Percentiles rank a stretch among this genome's conserved stretches.
Evolutionary conservation across 2,329 filamentous ascomycete species (phyloP).

Genomic region (Aspergillus sp.): DNA sequence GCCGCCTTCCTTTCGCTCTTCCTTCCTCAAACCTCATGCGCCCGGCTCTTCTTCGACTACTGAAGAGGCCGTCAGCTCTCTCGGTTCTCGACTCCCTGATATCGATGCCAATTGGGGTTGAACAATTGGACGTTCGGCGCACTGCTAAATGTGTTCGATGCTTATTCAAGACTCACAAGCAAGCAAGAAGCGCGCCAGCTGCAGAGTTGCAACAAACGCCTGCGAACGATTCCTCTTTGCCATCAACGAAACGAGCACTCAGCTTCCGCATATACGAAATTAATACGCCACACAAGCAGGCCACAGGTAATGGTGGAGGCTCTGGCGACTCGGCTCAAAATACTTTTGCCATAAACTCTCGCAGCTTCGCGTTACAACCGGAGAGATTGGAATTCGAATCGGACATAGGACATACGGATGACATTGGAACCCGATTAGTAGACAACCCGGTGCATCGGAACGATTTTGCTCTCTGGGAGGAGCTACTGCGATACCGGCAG

Average conservation of each 20-base stretch:
- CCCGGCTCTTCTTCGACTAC: conserved; percentile 45
- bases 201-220: conserved; percentile 5
- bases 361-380: conserved; percentile 29
- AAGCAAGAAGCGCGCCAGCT: conserved; percentile 8
- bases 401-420: conserved; percentile 38
- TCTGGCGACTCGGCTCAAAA: not conserved
- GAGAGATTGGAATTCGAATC: conserved; percentile 46
- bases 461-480: conserved; percentile 48
- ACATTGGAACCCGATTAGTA: conserved; percentile 41
- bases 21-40: conserved; percentile 38
- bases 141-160: conserved; percentile 32
- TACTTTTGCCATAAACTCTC: conserved; percentile 11
- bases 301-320: not conserved
- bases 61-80: conserved; percentile 46
- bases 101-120: conserved; percentile 33
- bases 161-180: conserved; percentile 24
- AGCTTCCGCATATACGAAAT: conserved; percentile 31
- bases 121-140: conserved; percentile 29
- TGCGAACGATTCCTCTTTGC: conserved; percentile 5
- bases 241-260: conserved; percentile 8
- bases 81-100: conserved; percentile 39
- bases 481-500: conserved; percentile 47
- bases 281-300: conserved; percentile 17
- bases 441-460: conserved; percentile 34
- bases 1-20: conserved; percentile 16